phyloP scores from a whole-genome alignment of 257 asterid species.

The Gentiana macrophylla region DNA sequence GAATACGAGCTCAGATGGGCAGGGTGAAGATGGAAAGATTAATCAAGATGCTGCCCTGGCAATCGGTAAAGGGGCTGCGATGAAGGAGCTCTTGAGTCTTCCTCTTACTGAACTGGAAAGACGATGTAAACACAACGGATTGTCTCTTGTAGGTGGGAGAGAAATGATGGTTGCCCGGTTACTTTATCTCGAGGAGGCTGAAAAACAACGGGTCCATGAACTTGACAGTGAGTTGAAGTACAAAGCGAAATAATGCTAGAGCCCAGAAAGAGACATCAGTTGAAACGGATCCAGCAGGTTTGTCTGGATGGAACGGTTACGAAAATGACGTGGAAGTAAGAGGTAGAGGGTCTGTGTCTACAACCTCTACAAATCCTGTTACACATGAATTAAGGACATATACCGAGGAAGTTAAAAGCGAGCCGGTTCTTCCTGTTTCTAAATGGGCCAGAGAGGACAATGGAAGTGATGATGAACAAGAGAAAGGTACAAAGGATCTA shows the following conservation, averaged over 20 bases:
- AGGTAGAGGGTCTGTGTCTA: constrained; percentile 31
- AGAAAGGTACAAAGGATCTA: constrained; percentile 22
- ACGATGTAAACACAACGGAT: constrained; percentile 82
- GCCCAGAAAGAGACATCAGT: constrained; percentile 35
- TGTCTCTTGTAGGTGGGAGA: constrained; percentile 84
- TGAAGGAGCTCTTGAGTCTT: constrained; percentile 60
- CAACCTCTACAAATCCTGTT: constrained; percentile 23
- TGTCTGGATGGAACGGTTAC: constrained; percentile 35
- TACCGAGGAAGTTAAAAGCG: constrained; percentile 41
- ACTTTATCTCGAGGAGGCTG: constrained; percentile 89
- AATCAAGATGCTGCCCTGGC: constrained; percentile 59
- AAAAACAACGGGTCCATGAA: constrained; percentile 70
- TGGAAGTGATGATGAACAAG: constrained; percentile 63
- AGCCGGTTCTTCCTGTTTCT: constrained; percentile 63
- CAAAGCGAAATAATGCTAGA: constrained; percentile 43
- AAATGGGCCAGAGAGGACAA: constrained; percentile 92
- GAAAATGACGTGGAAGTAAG: constrained; percentile 33
- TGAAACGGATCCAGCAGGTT: constrained; percentile 37
- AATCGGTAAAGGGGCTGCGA: constrained; percentile 93
- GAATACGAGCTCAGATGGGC: constrained; percentile 41
- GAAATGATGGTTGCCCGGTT: constrained; percentile 92
- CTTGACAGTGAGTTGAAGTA: constrained; percentile 60
- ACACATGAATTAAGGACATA: constrained; percentile 22
- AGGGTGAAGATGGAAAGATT: constrained; percentile 48
- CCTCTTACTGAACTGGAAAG: constrained; percentile 81